Evolutionary conservation across 1,139 yeast species (phyloP).

Genomic region (Sugiyamaella paludigena): DNA sequence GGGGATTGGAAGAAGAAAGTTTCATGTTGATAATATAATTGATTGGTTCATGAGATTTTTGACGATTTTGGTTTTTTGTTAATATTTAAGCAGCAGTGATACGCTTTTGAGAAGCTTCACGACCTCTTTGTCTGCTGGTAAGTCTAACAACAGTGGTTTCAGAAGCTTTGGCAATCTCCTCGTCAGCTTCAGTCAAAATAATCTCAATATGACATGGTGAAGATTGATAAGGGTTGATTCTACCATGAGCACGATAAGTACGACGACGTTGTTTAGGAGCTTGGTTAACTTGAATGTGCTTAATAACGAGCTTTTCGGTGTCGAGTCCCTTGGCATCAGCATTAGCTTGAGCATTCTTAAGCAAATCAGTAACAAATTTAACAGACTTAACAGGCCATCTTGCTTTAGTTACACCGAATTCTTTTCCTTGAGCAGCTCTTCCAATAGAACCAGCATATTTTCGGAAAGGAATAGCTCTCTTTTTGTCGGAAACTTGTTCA

Average conservation of each 20-base stretch:
- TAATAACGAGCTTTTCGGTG: conserved; percentile 85
- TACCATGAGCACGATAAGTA: conserved; percentile 99
- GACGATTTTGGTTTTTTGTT: neutral
- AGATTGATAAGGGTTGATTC: conserved; percentile 98
- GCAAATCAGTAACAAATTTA: conserved; percentile 89
- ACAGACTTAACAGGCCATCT: conserved; percentile 99
- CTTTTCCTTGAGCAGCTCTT: conserved; percentile 99
- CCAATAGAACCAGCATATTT: conserved; percentile 96
- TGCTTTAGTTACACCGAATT: conserved; percentile 99
- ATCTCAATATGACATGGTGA: conserved; percentile 99
- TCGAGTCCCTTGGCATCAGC: conserved; percentile 99
- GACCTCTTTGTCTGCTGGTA: conserved; percentile 90
- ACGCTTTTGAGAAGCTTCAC: conserved; percentile 74
- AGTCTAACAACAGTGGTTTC: conserved; percentile 76
- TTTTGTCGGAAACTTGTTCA: conserved; percentile 94
- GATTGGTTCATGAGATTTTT: conserved; percentile 5
- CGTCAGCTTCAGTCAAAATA: conserved; percentile 93
- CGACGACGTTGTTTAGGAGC: conserved; percentile 99
- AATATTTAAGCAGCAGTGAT: conserved; percentile 40
- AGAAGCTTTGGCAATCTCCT: conserved; percentile 88
- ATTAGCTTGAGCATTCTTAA: conserved; percentile 97
- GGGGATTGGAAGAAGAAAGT: too few species aligned
- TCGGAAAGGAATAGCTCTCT: conserved; percentile 99
- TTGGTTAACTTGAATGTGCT: conserved; percentile 99
- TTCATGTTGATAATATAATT: too few species aligned